Evolutionary conservation across 352 stramenopile genomes (phyloP).

Genomic region (Phytophthora sp.): DNA sequence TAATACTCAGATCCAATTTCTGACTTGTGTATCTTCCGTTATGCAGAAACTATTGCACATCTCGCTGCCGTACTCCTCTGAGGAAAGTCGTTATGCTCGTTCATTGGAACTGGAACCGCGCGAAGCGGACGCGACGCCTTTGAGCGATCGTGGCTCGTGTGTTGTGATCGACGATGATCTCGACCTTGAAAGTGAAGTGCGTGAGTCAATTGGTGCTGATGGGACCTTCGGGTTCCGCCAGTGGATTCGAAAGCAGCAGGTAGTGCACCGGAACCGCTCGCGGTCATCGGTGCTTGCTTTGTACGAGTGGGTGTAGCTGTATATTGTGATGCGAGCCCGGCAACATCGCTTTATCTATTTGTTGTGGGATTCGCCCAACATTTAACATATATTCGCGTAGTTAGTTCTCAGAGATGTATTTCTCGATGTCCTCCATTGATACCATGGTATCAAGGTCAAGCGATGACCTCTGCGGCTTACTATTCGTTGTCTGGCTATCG

Average conservation of each 20-base stretch:
- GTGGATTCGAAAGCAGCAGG: conserved; percentile 86
- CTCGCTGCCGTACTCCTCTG: conserved; percentile 64
- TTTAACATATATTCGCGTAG: conserved; percentile 37
- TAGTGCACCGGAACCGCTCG: conserved; percentile 79
- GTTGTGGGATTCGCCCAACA: conserved; percentile 25
- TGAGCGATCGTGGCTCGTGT: conserved; percentile 62
- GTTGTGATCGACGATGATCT: conserved; percentile 63
- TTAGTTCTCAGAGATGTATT: conserved; percentile 63
- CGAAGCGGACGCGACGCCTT: conserved; percentile 65
- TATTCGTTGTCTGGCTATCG: neutral
- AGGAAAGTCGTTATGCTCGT: conserved; percentile 79
- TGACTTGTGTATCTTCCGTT: neutral
- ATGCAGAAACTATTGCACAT: conserved; percentile 74
- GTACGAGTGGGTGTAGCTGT: conserved; percentile 78
- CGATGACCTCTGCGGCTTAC: conserved; percentile 8
- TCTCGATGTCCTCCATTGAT: conserved; percentile 52
- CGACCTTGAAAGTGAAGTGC: conserved; percentile 83
- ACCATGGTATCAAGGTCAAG: conserved; percentile 21
- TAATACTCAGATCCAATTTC: neutral
- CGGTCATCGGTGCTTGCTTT: conserved; percentile 53
- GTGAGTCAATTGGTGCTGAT: conserved; percentile 75
- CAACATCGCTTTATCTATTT: conserved; percentile 34
- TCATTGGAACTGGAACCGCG: conserved; percentile 79
- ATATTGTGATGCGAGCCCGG: neutral
- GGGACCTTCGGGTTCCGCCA: conserved; percentile 82